Evolutionary conservation across 2,329 filamentous ascomycete genomes (phyloP), one percentile per base, ranked within the genome.

Genomic region (Cercospora zeae-maydis): DNA sequence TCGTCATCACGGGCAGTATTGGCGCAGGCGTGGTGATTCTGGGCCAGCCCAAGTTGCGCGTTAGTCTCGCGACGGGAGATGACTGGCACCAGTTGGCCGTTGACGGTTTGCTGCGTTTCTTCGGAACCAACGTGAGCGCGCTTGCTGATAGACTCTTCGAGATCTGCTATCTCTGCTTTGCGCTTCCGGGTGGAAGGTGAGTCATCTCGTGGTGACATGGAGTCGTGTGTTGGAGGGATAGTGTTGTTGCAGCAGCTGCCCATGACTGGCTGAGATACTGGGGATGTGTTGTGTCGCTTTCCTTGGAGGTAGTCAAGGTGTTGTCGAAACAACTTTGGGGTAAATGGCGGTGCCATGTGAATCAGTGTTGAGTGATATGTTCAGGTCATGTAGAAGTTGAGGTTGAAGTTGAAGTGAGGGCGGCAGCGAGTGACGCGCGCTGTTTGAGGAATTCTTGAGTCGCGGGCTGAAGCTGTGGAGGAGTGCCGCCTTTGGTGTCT

Each of bases 11-110:
- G 55, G 19, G 58, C 58, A 9, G 16, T n/a, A 7, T 36, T 11
- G 24, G 16, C 31, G 33, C 31, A 47, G 8, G 56, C 21, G 21
- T n/a, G 10, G 24, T 49, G 27, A 24, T 47, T n/a, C 14, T 42
- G 21, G 11, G 58, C 19, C 33, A 49, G 47, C 27, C 58, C 34
- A 16, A 31, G 21, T 34, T 58, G 56, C 7, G 52, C 53, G 19
- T 51, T 24, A 13, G 47, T 51, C 37, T 67, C 63, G 10, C n/a
- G 16, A 21, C 63, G 63, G 14, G 54, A 56, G 33, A 67, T 51
- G 4, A 63, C 36, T 5, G 65, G 65, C 16, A 67, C 63, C 9
- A 67, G 57, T 58, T 58, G 37, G 30, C 27, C 27, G 14, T 24
- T 34, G 34, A 37, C 33, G n/a, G 21, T n/a, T 31, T 27, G 27